Conservation (phyloP, 495 filamentous ascomycete species). For the Penicillium verhagenii region DNA sequence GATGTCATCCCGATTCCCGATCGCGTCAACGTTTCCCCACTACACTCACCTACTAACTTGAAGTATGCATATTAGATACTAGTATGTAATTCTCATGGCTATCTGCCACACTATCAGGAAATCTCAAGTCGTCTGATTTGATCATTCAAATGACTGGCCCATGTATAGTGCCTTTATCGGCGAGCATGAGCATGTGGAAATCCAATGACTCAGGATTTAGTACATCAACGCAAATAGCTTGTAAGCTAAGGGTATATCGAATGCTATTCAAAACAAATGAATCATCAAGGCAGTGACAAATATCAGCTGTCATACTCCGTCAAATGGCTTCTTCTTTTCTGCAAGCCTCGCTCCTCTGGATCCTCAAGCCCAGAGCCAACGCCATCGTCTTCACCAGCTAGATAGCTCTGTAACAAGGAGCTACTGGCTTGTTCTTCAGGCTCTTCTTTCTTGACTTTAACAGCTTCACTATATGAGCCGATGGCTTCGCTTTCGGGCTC, state of each 20-base stretch:
- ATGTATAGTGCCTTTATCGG: no score
- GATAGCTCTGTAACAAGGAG: conserved; percentile 20
- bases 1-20: not conserved
- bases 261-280: not conserved
- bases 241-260: conserved; percentile 3
- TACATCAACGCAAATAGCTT: not conserved
- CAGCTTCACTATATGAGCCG: conserved; percentile 9
- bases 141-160: no score
- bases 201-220: no score
- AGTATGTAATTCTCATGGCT: no score
- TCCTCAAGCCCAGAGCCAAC: conserved; percentile 37
- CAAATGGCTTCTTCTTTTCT: conserved; percentile 35
- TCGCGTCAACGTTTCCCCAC: no score
- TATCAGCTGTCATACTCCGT: conserved; percentile 19
- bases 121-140: no score
- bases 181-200: no score
- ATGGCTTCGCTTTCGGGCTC: conserved; percentile 25
- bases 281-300: not conserved
- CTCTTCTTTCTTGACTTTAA: conserved; percentile 24
- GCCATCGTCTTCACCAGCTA: conserved; percentile 15
- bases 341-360: conserved; percentile 31
- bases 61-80: no score
- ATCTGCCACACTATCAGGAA: no score
- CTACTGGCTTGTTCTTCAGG: conserved; percentile 22
- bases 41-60: no score